Conservation (phyloP, 2,329 filamentous ascomycete species). For the Claviceps sorghi region DNA sequence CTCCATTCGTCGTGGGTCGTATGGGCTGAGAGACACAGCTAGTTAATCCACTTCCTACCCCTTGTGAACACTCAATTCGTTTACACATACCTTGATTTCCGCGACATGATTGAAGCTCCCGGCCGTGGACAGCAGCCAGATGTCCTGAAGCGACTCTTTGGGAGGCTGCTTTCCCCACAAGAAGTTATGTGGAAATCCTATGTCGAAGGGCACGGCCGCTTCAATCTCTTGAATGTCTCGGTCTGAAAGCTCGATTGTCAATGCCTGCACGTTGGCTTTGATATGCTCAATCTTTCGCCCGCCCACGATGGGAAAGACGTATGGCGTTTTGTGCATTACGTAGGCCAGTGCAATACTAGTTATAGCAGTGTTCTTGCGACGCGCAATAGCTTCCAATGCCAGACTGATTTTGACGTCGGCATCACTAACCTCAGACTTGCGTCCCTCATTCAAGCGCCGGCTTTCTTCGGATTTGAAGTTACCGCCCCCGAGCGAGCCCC, state of each 20-base stretch:
- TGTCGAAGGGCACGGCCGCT: constrained; percentile 42
- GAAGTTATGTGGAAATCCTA: constrained; percentile 53
- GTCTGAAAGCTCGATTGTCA: constrained; percentile 42
- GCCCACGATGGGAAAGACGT: constrained; percentile 61
- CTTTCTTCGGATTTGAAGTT: constrained; percentile 27
- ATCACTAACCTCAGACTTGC: constrained; percentile 27
- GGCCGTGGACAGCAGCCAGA: constrained; percentile 30
- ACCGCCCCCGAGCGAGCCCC: constrained; percentile 40
- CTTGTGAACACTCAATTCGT: not conserved
- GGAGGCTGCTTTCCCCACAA: constrained; percentile 28
- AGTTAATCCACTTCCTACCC: not conserved
- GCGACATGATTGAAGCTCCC: constrained; percentile 37
- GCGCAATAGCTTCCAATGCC: constrained; percentile 34
- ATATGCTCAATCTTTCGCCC: constrained; percentile 56
- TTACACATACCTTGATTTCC: constrained; percentile 19
- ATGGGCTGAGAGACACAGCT: constrained; percentile 22
- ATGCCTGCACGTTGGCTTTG: constrained; percentile 52
- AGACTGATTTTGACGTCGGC: constrained; percentile 36
- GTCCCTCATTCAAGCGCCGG: constrained; percentile 21
- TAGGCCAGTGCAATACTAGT: constrained; percentile 52
- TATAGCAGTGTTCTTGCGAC: constrained; percentile 26
- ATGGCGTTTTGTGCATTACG: constrained; percentile 54
- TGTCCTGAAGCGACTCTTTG: constrained; percentile 22
- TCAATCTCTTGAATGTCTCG: constrained; percentile 57
- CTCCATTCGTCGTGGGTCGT: constrained; percentile 22